These are phyloP conservation scores for Botrytis tulipae DNA, from an alignment of 2,329 filamentous ascomycete species.

Conservation along the genomic window DNA sequence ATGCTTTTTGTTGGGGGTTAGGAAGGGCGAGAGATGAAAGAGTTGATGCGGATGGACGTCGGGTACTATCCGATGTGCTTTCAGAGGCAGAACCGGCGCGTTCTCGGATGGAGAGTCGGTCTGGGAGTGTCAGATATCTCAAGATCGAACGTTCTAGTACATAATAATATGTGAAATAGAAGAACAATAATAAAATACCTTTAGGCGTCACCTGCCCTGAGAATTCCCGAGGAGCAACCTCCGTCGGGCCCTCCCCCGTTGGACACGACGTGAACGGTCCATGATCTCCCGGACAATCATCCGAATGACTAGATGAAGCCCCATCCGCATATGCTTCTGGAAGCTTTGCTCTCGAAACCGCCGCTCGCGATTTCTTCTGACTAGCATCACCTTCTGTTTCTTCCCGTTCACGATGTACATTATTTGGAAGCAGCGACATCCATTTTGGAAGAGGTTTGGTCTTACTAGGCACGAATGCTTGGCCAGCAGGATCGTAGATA, in stretches of 20 bases:
- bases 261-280: neutral
- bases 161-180: neutral
- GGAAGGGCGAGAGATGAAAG: neutral
- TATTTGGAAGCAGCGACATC: conserved; percentile 37
- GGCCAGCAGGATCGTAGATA: conserved; percentile 49
- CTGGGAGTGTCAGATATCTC: neutral
- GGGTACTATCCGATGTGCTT: neutral
- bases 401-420: conserved; percentile 27
- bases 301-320: conserved; percentile 14
- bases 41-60: conserved; percentile 6
- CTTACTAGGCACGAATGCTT: conserved; percentile 48
- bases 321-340: conserved; percentile 15
- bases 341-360: conserved; percentile 3
- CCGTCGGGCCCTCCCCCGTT: neutral
- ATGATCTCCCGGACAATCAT: conserved; percentile 12
- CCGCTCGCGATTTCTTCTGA: neutral
- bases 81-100: neutral
- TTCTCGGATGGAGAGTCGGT: neutral
- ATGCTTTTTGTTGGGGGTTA: neutral
- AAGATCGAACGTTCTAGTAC: neutral
- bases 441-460: conserved; percentile 51
- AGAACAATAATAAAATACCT: neutral
- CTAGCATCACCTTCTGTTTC: neutral
- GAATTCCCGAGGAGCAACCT: too few relatives aligned
- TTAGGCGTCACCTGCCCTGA: neutral